A percentile compares a stretch with the other conserved stretches of the same genome.
Conservation (phyloP, 2,329 filamentous ascomycete genomes). For the Bisporella sp. region DNA sequence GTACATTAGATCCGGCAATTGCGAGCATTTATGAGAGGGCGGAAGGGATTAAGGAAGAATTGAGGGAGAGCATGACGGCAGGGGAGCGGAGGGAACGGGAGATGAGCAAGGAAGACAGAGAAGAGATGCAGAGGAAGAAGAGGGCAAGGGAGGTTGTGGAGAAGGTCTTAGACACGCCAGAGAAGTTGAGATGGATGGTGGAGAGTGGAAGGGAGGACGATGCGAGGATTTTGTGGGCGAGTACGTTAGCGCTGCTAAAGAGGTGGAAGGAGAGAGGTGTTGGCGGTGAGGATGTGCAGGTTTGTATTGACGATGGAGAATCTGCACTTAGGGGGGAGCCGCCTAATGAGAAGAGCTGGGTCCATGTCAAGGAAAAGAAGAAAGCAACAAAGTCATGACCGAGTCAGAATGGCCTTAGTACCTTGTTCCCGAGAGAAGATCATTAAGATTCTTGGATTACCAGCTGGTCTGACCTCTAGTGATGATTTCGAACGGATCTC, state of each 20-base stretch:
- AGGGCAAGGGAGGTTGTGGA: slow-evolving; percentile 15
- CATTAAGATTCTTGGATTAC: background rate
- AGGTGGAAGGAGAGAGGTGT: slow-evolving; percentile 27
- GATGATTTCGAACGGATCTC: slow-evolving; percentile 82
- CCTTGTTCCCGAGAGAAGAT: too few relatives aligned
- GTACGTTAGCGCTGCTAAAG: slow-evolving; percentile 17
- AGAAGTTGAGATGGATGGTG: slow-evolving; percentile 49
- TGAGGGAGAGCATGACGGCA: slow-evolving; percentile 16
- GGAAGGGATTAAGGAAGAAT: slow-evolving; percentile 19
- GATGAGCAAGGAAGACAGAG: slow-evolving; percentile 47
- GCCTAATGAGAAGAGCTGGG: slow-evolving; percentile 16
- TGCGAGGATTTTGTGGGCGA: slow-evolving; percentile 42
- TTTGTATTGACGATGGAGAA: slow-evolving; percentile 29
- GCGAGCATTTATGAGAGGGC: slow-evolving; percentile 57
- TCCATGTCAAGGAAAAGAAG: slow-evolving; percentile 10
- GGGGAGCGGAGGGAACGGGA: slow-evolving; percentile 54
- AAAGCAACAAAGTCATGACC: slow-evolving; percentile 8
- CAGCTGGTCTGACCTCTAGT: background rate
- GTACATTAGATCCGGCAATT: slow-evolving; percentile 67
- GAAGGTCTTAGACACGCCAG: slow-evolving; percentile 20
- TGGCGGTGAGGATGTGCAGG: slow-evolving; percentile 24
- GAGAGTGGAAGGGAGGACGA: slow-evolving; percentile 53
- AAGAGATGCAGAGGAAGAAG: slow-evolving; percentile 7
- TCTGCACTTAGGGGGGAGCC: slow-evolving; percentile 23
- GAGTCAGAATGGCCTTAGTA: too few relatives aligned